Evolutionary conservation across 352 stramenopile genomes (phyloP), one percentile per base, ranked within the genome.

Genomic region (Globisporangium barbulae): DNA sequence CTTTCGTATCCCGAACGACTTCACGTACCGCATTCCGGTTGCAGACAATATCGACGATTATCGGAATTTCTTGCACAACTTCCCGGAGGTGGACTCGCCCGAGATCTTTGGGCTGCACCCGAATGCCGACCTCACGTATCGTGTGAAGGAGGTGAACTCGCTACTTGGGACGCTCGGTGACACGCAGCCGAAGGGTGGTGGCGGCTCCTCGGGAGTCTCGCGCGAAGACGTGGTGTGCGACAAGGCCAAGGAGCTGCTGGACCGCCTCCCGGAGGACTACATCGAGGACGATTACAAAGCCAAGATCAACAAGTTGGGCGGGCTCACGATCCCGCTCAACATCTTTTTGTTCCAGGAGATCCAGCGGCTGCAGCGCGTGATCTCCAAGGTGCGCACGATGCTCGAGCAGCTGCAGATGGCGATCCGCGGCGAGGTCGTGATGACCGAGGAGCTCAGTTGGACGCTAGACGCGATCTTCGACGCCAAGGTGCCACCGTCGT

Each of bases 281-380:
- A 86, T 95, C 55, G 96, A 99, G 70, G 97, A 99, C 70, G 96
- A 99, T 63, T 99, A 98, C 83, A 98, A 98, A 67, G 82, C 82
- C 58, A 98, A 98, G 75, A 98, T 99, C 68, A 91, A 95, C 69
- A 98, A 98, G 68, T 70, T 98, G 3, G 96, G 96, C 3, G 97
- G 97, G 0, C 90, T 99, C 50, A 90, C 91, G 53, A 93, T 98
- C 54, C 97, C 97, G 25, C 85, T 99, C 63, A 99, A 99, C 65
- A 99, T 99, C 59, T 99, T 99, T 72, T 76, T 99, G 25, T 99
- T 98, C 81, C 96, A 98, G 81, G 97, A 99, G 72, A 98, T 99
- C 61, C 94, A 99, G 74, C 88, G 97, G 1, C 79, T 99, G 50
- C 94, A 99, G 70, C 87, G 85, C 44, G 97, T 99, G 41, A 94